Evolutionary conservation across 2,329 filamentous ascomycete species (phyloP), one percentile per base, ranked within the genome.

Genomic region (Aspergillus tamarii): DNA sequence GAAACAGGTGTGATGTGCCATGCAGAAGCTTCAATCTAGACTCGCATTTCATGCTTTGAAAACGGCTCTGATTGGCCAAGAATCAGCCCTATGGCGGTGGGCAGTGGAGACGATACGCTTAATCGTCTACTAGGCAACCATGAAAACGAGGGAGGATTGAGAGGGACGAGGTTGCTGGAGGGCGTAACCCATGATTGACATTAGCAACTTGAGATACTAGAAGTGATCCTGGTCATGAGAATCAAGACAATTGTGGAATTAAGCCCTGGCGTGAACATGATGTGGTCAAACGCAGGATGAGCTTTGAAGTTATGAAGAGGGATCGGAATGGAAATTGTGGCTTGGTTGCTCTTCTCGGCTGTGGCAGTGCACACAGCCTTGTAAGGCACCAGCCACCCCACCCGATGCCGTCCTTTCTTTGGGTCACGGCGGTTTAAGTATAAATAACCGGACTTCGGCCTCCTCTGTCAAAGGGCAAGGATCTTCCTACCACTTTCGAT

Each of bases 21-120:
- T 55, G 52, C 52, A 55, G 52, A 55, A 55, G 32, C 21, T 39
- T 39, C 30, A 11, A 39, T 55, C 52, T 23, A 16, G 32, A 39
- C 32, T 55, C 9, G n/a, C n/a, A 2, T 26, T 16, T 4, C 3
- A 39, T 36, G 11, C 7, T 19, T 6, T 1, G 6, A 5, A 11
- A 21, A 1, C 11, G 4, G 1, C 12, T 12, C 30, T 55, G 32
- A 55, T 55, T 55, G 52, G 52, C 3, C n/a, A 2, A 12, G 2
- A 11, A 30, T 55, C 52, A 55, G 52, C 52, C 32, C 32, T 39
- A 39, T 10, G 26, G 26, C 12, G 7, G 30, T 10, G 28, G n/a
- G 3, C 14, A 14, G n/a, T 55, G 32, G 50, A 54, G 50, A 36
- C 30, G n/a, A 23, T 26, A 26, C 8, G 0, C 32, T 39, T 26